Evolutionary conservation across 257 asterid species (phyloP), one percentile per base, ranked within the genome.

Genomic region (Rubia yunnanensis): DNA sequence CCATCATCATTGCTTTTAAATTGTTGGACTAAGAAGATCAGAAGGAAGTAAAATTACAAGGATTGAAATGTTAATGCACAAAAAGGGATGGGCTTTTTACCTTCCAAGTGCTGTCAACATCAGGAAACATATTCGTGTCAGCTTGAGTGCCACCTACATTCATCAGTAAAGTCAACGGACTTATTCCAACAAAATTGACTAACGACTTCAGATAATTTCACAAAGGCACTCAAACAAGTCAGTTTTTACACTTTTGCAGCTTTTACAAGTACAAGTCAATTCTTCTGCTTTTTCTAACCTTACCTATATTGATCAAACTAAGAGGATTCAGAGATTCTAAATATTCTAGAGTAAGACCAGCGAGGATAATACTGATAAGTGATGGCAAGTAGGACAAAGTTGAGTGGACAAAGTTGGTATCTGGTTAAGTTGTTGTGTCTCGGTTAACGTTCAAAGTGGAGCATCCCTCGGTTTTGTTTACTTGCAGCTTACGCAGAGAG

Each of bases 71-170:
- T 2, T 55, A 50, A 18, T 11, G 18, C 4, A 46, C 7, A 26
- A 9, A 4, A 57, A 3, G 10, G 15, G 49, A 38, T 8, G 8
- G 4, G 63, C 2, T 23, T 22, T 23, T 53, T 71, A 78, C 82
- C 82, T 84, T 91, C 96, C 98, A 91, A 72, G 91, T 72, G 82
- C 98, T 88, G 73, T 83, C 92, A 13, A 87, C 98, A 63, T 85
- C 96, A 22, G 98, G 98, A 70, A 91, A 91, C 79, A 91, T 57
- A 77, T 76, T 81, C 66, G 87, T 73, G 68, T 86, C 98, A 18
- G 85, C 80, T 75, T 84, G 88, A 65, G 81, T 68, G 48, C 88
- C 86, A 74, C 96, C 96, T 88, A 67, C 35, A 8, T 27, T 48
- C 60, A 49, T 18, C 39, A 23, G 11, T 49, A 31, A 18, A 59